Base-by-base conservation (phyloP, 805 yeast species). In the Maudiozyma bulderi region DNA sequence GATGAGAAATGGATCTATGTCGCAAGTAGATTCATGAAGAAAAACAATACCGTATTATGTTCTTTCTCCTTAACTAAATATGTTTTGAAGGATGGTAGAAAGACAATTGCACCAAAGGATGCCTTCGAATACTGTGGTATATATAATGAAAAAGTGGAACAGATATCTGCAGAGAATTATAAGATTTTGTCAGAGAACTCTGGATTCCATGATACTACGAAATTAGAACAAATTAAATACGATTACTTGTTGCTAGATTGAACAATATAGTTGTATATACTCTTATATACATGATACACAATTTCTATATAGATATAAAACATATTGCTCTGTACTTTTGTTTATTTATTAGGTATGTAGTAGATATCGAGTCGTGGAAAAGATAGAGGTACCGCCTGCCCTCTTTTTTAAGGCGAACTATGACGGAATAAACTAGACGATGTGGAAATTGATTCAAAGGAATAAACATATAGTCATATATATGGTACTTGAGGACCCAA, bases 1-100 rank as follows among this genome's bases (percentile, higher is more conserved):
- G 93, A 86, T 67, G 72, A 77, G 34, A 90, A 89, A 65, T 88
- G 96, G 96, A 57, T 90, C 11, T 89, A 80, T 60, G 75, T 86
- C 10, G 54, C 84, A 28, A 77, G 84, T 40, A 74, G 78, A 57
- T 87, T 88, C 59, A 75, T 74, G 10, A 69, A 73, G 40, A 57
- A 63, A 9, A 56, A 59, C 13, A 67, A 64, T 10, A 64, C 64
- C n/a, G 62, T 67, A 6, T 54, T 76, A 30, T 75, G 80, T 57
- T 80, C 88, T 0, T 68, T 80, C 20, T 79, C 84, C 1, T 62
- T 88, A 29, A 83, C 95, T 8, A 87, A 84, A 64, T 84, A 88
- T 56, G 95, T 90, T 2, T 75, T 89, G 60, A 90, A 89, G 68
- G 73, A 78, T 52, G 87, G 86, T 32, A 73, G 95, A 57, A 76